Percentiles rank a stretch among this genome's conserved stretches.
These are phyloP conservation scores for Lipomyces yamadae DNA, from an alignment of 805 yeast genomes.

Conservation along the genomic window DNA sequence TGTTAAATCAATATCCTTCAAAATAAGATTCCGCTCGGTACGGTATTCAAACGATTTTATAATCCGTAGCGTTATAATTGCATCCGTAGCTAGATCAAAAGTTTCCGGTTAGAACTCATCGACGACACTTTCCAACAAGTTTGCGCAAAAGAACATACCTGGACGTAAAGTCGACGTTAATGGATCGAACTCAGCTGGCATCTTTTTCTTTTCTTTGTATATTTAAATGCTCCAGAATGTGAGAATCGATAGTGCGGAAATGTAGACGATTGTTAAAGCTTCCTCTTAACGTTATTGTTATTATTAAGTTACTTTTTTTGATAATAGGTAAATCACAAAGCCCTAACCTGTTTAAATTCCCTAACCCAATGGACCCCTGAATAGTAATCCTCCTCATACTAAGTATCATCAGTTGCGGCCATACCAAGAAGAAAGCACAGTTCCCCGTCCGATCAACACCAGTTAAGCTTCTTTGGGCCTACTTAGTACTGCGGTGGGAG, in stretches of 20 bases:
- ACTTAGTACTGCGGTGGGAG: too few species aligned
- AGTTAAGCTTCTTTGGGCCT: too few species aligned
- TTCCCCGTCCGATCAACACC: too few species aligned
- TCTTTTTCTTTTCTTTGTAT: not conserved
- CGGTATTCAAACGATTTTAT: conserved; percentile 91
- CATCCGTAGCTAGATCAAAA: conserved; percentile 48
- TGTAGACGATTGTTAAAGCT: too few species aligned
- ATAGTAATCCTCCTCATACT: too few species aligned
- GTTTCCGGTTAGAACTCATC: not conserved
- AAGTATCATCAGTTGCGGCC: too few species aligned
- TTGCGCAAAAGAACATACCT: conserved; percentile 43
- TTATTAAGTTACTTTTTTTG: too few species aligned
- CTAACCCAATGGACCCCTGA: too few species aligned
- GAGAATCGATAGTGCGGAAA: not conserved
- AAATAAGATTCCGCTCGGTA: conserved; percentile 76
- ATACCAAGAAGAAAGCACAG: too few species aligned
- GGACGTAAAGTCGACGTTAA: conserved; percentile 80
- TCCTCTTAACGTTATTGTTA: too few species aligned
- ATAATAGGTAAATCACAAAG: too few species aligned
- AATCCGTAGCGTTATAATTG: conserved; percentile 82
- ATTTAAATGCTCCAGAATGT: not conserved
- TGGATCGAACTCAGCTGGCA: conserved; percentile 56
- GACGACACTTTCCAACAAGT: not conserved
- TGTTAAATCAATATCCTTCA: conserved; percentile 72
- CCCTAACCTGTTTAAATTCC: too few species aligned